Base-by-base conservation (phyloP, 2,329 filamentous ascomycete species). In the Talaromyces rugulosus region DNA sequence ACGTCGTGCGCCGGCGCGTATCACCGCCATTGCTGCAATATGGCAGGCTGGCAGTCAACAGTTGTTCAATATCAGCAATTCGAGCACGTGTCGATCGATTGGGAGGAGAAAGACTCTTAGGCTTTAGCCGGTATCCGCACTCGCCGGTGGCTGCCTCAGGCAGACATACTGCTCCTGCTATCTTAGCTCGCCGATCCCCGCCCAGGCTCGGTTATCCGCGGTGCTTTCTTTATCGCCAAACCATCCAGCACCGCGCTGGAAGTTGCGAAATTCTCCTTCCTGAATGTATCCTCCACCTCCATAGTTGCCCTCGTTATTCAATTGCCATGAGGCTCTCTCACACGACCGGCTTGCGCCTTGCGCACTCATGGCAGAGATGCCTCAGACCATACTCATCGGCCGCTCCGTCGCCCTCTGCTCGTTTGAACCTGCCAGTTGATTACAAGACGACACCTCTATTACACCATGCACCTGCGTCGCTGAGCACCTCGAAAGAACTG, bases 361-460 rank as follows among this genome's bases (percentile, higher is more conserved):
- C 64, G 23, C 59, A 56, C 33, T 55, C 44, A 34, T 63, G 54
- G 55, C 27, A 44, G 30, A 40, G 50, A 14, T 34, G 51, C 54
- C 52, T 58, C 52, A 71, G 76, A 42, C 63, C 69, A 33, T 85
- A 86, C 73, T 83, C 85, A 23, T 75, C 81, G 9, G 70, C 67
- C 23, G 69, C 72, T 56, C 71, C 76, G n/a, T 72, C 77, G 68
- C 67, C 82, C 71, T 66, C 75, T 72, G 83, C 85, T 62, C 83
- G 83, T 67, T 85, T 99, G 60, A 99, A 99, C 75, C 78, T 92
- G 55, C 91, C 93, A 6, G 87, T 92, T 68, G 93, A 98, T 80
- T 99, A 95, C 78, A 86, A 88, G 64, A 87, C 89, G 16, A 96
- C 89, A 1, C 84, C 91, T 14, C 79, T 98, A 47, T 84, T 99